Base-by-base conservation (phyloP, 768 basidiomycete genomes). In the Tulasnella sp. region DNA sequence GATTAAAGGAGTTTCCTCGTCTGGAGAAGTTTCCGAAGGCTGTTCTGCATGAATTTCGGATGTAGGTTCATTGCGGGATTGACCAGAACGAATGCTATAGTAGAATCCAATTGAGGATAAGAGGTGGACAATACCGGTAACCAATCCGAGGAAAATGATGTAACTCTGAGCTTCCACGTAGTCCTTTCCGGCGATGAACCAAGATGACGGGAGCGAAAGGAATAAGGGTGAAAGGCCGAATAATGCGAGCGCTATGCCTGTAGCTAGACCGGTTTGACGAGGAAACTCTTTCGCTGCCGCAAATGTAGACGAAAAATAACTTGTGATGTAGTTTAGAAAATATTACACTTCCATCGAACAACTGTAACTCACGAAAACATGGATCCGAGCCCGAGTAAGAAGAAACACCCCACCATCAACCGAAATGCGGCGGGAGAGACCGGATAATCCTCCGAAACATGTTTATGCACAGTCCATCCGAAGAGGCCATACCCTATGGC, bases 181-280 rank as follows among this genome's bases (percentile, higher is more conserved):
- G 67, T 46, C n/a, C 58, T 9, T 19, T 27, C 41, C 53, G 22
- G 55, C 56, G 32, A 59, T 28, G 39, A 29, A 52, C 48, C 8
- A 54, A 56, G 24, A 50, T 35, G 28, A 59, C 43, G 44, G 51
- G 48, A 73, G 53, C 19, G 84, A 80, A 5, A 87, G 71, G 57
- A 83, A 75, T 19, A 87, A 67, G 0, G 86, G 86, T 0, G 86
- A 89, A 29, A 87, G 71, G n/a, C 86, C 83, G 59, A 86, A 87
- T 20, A 86, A 65, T 2, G 83, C 76, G 70, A 78, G 78, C 60
- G 72, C 79, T 8, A 69, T 35, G 2, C 58, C 58, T 13, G 49
- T 58, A 10, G 56, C 56, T 5, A 58, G 35, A 5, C 58, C 58
- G 16, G 46, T 47, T 29, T 52, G 31, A 15, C 22, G 27, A 29